Base-by-base conservation (phyloP, 2,329 filamentous ascomycete genomes). In the Xylaria sp. region DNA sequence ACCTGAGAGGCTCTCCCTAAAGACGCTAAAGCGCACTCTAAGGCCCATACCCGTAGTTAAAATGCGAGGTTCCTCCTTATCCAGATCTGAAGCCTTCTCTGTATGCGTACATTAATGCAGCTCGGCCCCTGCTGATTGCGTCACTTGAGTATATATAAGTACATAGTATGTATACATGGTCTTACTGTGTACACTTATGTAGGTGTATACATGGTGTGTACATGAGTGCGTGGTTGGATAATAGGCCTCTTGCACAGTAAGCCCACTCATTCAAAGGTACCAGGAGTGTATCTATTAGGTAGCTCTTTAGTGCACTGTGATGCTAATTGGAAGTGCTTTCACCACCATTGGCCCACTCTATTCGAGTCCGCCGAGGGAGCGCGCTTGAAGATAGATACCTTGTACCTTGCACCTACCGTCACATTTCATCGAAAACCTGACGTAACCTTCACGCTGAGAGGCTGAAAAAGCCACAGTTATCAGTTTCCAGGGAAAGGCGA, bases 91-190 rank as follows among this genome's bases (percentile, higher is more conserved):
- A n/a, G n/a, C n/a, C n/a, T n/a, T n/a, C n/a, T n/a, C n/a, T n/a
- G n/a, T n/a, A n/a, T n/a, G n/a, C n/a, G n/a, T n/a, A n/a, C n/a
- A n/a, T n/a, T n/a, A n/a, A n/a, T 60, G 35, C 44, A 42, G n/a
- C 32, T 40, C 12, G 2, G 50, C 35, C 66, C 63, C 51, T 63
- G 32, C 32, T 35, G 32, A 35, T 35, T 35, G 32, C 32, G 32
- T 35, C 32, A 35, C 32, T 35, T 35, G 32, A 35, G 32, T 35
- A n/a, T 35, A 10, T 10, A 9, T 35, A 10, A 35, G 32, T 35
- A 35, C n/a, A n/a, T n/a, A 35, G 32, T 35, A 6, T 10, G 8
- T 35, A 35, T 2, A 35, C 10, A 10, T 35, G 32, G 32, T 35
- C 32, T 9, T 35, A n/a, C n/a, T n/a, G 32, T 10, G 32, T 35